Evolutionary conservation across 192 early-diverging fungal genomes (phyloP).

Genomic region (Coemansia asiatica): DNA sequence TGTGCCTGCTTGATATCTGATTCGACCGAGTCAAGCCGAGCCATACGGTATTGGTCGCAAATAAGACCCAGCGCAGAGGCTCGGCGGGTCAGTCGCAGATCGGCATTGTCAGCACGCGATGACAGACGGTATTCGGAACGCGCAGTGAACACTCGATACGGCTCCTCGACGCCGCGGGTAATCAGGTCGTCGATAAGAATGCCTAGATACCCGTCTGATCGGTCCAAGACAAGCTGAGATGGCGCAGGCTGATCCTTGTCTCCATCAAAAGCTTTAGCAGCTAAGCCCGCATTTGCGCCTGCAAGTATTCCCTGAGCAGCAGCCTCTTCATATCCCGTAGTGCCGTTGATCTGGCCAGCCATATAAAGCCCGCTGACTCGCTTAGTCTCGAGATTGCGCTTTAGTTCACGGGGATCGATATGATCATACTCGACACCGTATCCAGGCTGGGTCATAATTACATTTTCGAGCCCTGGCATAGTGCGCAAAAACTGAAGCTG

Average conservation of each 20-base stretch:
- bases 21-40: constrained; percentile 44
- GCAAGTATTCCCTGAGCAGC: constrained; percentile 79
- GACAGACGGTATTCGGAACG: constrained; percentile 78
- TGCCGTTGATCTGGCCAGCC: constrained; percentile 88
- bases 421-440: constrained; percentile 90
- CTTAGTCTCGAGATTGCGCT: constrained; percentile 74
- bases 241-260: background rate
- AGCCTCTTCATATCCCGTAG: constrained; percentile 82
- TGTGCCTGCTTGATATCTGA: constrained; percentile 55
- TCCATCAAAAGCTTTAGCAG: constrained; percentile 38
- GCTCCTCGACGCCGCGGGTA: constrained; percentile 78
- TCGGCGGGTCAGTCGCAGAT: constrained; percentile 69
- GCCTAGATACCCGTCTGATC: constrained; percentile 80
- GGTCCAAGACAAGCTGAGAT: constrained; percentile 64
- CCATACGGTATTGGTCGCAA: constrained; percentile 54
- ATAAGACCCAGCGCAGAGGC: constrained; percentile 59
- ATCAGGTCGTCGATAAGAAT: constrained; percentile 81
- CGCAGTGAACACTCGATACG: constrained; percentile 81
- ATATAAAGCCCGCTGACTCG: constrained; percentile 74
- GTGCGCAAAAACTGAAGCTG: constrained; percentile 69
- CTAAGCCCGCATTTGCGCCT: constrained; percentile 74
- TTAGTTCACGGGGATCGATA: constrained; percentile 77
- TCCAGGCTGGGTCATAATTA: constrained; percentile 68
- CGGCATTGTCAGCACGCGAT: constrained; percentile 77
- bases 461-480: constrained; percentile 75